These are phyloP conservation scores for Daldinia bambusicola DNA, from an alignment of 495 filamentous ascomycete species.

Conservation along the genomic window DNA sequence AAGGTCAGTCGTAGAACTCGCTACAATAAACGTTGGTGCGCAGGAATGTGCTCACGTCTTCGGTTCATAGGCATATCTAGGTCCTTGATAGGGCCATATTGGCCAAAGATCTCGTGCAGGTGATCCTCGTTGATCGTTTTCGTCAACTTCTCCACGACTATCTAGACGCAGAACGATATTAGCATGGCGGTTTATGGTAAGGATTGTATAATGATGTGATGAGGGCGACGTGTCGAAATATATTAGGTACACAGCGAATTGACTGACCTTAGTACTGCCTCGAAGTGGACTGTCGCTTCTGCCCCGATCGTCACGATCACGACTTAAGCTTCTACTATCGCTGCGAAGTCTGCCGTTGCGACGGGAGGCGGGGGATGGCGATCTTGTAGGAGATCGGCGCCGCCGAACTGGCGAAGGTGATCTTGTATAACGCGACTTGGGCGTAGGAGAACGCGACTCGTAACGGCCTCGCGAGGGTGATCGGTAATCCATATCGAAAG, in stretches of 20 bases:
- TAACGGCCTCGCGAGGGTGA: slow-evolving; percentile 46
- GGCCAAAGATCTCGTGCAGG: slow-evolving; percentile 89
- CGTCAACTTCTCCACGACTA: slow-evolving; percentile 94
- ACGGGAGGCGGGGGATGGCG: slow-evolving; percentile 36
- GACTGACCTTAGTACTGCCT: slow-evolving; percentile 52
- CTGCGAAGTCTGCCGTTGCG: slow-evolving; percentile 49
- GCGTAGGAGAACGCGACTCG: slow-evolving; percentile 46
- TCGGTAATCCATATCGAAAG: slow-evolving; percentile 44
- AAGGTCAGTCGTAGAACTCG: neutral
- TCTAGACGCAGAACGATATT: slow-evolving; percentile 60
- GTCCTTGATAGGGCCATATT: slow-evolving; percentile 85
- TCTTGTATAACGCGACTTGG: slow-evolving; percentile 47
- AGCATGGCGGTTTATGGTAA: slow-evolving; percentile 8
- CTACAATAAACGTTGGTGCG: neutral
- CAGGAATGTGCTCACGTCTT: slow-evolving; percentile 68
- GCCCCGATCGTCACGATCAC: slow-evolving; percentile 48
- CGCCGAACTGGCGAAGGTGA: slow-evolving; percentile 49
- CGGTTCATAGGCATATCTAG: slow-evolving; percentile 90
- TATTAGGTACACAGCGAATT: slow-evolving; percentile 12
- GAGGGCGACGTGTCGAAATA: slow-evolving; percentile 1
- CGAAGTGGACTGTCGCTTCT: slow-evolving; percentile 50
- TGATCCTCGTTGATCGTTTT: slow-evolving; percentile 93
- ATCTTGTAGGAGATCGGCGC: slow-evolving; percentile 46
- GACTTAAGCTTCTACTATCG: slow-evolving; percentile 43
- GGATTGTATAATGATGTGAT: neutral